Base-by-base conservation (phyloP, 495 filamentous ascomycete species). In the Penicillium mononematosum region DNA sequence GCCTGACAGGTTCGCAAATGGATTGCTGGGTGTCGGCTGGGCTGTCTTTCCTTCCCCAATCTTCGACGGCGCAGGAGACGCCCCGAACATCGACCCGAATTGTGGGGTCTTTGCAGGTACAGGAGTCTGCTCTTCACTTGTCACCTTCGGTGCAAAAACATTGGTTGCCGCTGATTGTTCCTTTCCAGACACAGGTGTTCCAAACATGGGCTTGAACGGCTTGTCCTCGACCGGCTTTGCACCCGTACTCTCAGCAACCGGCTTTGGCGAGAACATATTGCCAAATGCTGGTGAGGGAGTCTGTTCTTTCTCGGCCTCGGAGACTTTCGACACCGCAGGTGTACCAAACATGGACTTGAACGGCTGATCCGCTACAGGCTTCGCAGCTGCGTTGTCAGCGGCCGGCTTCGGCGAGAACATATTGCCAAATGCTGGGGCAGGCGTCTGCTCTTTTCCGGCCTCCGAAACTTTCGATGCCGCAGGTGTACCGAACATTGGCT, bases 221-320 rank as follows among this genome's bases (percentile, higher is more conserved):
- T 50, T 31, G 16, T 17, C 2, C 4, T 51, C 59, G 7, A 24
- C 29, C 51, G 50, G 56, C 51, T 55, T 62, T 17, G 14, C 43
- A 34, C 49, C 34, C 17, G 17, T 20, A 20, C 31, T 22, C 8
- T 55, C 60, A 14, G 27, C 20, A 10, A 34, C 53, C 14, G 53
- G 53, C 24, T 55, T 62, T 11, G 60, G 56, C 7, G 61, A 39
- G 29, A 64, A 64, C 27, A 61, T 38, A 12, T 52, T 60, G 25
- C 53, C 44, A 34, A 56, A 50, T 14, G 61, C 44, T 9, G 52
- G 32, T 3, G 43, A 12, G 9, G 43, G 34, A 2, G 43, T 7
- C 14, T 20, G 11, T 3, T 46, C 43, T 19, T 38, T 55, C n/a
- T 4, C 52, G n/a, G 43, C 52, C 2, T 55, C 43, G 1, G 43